Evolutionary conservation across 2,329 filamentous ascomycete genomes (phyloP).

Genomic region (Mycocentrospora acerina): DNA sequence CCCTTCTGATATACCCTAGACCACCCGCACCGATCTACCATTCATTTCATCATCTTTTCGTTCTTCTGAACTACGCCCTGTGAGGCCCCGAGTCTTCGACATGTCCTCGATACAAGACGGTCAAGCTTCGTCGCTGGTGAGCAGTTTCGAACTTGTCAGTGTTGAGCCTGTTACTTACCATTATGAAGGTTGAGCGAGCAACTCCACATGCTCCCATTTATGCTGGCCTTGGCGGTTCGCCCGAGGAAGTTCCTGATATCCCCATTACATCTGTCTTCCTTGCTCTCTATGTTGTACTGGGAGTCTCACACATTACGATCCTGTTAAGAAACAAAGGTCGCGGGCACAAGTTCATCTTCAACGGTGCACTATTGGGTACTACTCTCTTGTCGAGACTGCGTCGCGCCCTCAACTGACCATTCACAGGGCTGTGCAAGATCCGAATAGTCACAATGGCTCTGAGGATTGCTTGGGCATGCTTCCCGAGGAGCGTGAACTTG

Average conservation of each 20-base stretch:
- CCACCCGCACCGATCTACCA: too few relatives aligned
- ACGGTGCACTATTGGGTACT: conserved; percentile 45
- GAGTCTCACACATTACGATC: conserved; percentile 44
- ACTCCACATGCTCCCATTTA: conserved; percentile 32
- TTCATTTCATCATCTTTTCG: neutral
- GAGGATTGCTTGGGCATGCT: conserved; percentile 40
- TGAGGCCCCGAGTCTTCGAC: conserved; percentile 2
- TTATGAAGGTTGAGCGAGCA: conserved; percentile 10
- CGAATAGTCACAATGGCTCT: conserved; percentile 47
- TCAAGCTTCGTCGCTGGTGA: conserved; percentile 11
- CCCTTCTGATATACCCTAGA: too few relatives aligned
- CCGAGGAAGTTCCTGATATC: conserved; percentile 41
- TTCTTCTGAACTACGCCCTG: neutral
- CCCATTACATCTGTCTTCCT: conserved; percentile 46
- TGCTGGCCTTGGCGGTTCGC: conserved; percentile 30
- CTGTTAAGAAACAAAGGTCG: conserved; percentile 42
- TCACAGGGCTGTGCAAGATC: conserved; percentile 47
- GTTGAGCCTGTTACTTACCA: conserved; percentile 7
- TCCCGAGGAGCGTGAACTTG: conserved; percentile 47
- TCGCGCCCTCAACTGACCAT: conserved; percentile 10
- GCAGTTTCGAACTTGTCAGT: neutral
- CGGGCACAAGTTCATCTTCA: conserved; percentile 49
- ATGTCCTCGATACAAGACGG: conserved; percentile 15
- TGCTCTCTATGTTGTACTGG: conserved; percentile 43
- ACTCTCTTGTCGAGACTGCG: neutral